Conservation (phyloP, 306 rosid genomes). For the Potentilla sterilis region DNA sequence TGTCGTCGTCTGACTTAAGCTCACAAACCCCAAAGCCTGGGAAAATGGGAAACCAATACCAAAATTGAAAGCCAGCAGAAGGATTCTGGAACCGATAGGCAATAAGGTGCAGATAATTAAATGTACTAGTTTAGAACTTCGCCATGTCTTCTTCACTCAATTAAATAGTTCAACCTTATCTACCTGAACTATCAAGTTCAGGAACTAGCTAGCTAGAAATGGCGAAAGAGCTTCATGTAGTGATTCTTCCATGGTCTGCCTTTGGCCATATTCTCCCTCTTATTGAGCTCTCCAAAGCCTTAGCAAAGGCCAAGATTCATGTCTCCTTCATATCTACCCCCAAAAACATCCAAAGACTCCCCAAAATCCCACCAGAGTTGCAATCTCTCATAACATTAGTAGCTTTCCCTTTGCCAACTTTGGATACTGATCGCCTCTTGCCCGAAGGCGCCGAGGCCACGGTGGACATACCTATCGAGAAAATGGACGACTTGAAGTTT, state of each 20-base stretch:
- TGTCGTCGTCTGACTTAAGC: too few relatives aligned
- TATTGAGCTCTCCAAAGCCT: conserved; percentile 12
- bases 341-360: conserved; percentile 18
- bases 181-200: too few relatives aligned
- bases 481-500: neutral
- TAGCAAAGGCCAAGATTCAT: conserved; percentile 24
- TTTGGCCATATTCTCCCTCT: conserved; percentile 23
- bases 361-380: conserved; percentile 6
- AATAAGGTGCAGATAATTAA: too few relatives aligned
- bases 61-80: too few relatives aligned
- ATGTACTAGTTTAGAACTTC: too few relatives aligned
- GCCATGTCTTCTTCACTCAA: too few relatives aligned
- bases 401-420: conserved; percentile 9
- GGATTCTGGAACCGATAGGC: too few relatives aligned
- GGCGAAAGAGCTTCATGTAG: conserved; percentile 16
- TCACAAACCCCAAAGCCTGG: too few relatives aligned
- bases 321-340: conserved; percentile 30
- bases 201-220: neutral
- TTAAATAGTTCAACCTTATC: too few relatives aligned
- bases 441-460: conserved; percentile 2
- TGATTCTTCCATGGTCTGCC: conserved; percentile 32
- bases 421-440: neutral
- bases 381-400: neutral
- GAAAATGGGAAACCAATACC: too few relatives aligned
- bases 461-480: conserved; percentile 2